These are phyloP conservation scores for Polygonum aviculare DNA, from an alignment of 148 eudicot genomes.

Conservation along the genomic window DNA sequence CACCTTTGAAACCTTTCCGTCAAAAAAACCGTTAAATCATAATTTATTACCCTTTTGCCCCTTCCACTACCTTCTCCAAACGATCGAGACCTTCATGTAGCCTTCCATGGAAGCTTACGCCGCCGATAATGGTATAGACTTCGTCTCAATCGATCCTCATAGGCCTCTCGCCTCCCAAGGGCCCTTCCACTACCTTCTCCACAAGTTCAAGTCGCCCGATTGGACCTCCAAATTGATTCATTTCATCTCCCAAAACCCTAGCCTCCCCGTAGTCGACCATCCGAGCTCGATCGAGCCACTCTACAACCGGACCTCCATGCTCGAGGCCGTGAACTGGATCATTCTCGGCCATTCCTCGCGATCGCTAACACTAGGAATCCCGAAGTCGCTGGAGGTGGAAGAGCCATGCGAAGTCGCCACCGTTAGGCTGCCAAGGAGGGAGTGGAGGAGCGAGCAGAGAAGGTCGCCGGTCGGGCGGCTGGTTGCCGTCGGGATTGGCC, in stretches of 20 bases:
- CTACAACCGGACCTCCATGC: constrained; percentile 51
- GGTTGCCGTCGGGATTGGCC: too few species aligned
- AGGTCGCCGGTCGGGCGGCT: too few species aligned
- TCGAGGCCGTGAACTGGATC: constrained; percentile 33
- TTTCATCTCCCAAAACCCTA: constrained; percentile 25
- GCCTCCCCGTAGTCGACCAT: constrained; percentile 32
- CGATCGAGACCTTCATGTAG: constrained; percentile 26
- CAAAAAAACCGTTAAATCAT: too few species aligned
- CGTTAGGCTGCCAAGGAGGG: too few species aligned
- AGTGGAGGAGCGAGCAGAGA: too few species aligned
- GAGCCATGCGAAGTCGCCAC: too few species aligned
- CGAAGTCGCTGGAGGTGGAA: too few species aligned
- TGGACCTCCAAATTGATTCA: constrained; percentile 36
- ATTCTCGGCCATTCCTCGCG: background rate
- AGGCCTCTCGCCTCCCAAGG: constrained; percentile 42
- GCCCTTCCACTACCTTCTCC: constrained; percentile 51
- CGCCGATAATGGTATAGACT: constrained; percentile 32
- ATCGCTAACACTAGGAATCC: too few species aligned
- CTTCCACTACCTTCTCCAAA: too few species aligned
- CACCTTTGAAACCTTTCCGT: too few species aligned
- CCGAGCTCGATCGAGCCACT: constrained; percentile 37
- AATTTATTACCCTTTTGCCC: too few species aligned
- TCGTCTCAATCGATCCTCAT: constrained; percentile 31
- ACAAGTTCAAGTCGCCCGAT: constrained; percentile 39
- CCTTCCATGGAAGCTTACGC: constrained; percentile 35